phyloP scores from a whole-genome alignment of 2,329 filamentous ascomycete genomes.

The Botrytis byssoidea region DNA sequence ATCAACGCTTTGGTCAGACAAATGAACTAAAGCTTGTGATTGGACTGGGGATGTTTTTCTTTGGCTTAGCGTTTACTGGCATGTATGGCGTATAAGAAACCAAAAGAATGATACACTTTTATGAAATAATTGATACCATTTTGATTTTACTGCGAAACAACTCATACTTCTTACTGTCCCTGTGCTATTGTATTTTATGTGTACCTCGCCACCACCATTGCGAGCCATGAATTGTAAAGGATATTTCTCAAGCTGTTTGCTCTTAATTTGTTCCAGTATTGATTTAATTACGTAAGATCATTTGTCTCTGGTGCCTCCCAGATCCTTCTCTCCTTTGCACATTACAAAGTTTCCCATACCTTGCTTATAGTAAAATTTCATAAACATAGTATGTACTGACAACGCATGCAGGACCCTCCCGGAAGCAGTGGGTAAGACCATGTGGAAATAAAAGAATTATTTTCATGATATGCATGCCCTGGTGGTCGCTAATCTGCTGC shows the following conservation, averaged over 20 bases:
- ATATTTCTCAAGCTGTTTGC: background rate
- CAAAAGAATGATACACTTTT: constrained; percentile 26
- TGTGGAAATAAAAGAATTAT: background rate
- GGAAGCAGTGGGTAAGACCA: background rate
- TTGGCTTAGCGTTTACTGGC: constrained; percentile 26
- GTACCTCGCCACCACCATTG: background rate
- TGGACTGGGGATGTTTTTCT: constrained; percentile 26
- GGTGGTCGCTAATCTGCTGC: background rate
- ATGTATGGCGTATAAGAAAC: constrained; percentile 32
- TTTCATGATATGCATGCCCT: background rate
- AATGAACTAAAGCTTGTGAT: constrained; percentile 23
- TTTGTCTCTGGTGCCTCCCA: background rate
- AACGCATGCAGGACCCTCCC: background rate
- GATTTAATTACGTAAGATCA: background rate
- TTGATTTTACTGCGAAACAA: constrained; percentile 10
- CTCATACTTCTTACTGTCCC: background rate
- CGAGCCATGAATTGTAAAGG: background rate
- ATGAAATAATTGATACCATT: constrained; percentile 18
- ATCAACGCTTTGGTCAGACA: constrained; percentile 27
- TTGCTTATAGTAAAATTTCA: background rate
- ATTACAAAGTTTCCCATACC: background rate
- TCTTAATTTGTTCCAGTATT: background rate
- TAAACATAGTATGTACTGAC: background rate
- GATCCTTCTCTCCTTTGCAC: too few relatives aligned
- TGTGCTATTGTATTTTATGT: background rate